A percentile compares a stretch with the other conserved stretches of the same genome.
Evolutionary conservation across 441 rosid genomes (phyloP).

Genomic region (Lepidium campestre): DNA sequence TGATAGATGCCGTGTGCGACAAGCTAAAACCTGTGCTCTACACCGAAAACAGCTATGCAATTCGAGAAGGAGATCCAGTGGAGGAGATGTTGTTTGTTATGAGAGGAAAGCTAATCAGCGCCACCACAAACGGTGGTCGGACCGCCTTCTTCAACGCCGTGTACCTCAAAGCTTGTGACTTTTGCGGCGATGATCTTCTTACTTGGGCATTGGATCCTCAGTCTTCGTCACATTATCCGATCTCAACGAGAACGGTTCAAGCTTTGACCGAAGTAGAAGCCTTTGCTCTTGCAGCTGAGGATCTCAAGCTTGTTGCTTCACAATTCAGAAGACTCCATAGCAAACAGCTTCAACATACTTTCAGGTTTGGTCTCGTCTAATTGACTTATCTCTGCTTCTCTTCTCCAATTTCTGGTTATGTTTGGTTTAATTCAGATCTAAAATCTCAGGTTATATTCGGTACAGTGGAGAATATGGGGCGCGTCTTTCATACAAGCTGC

Average conservation of each 20-base stretch:
- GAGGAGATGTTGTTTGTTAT: constrained; percentile 39
- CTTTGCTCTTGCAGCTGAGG: constrained; percentile 45
- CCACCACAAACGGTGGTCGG: constrained; percentile 34
- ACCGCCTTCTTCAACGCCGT: constrained; percentile 18
- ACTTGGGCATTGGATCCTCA: constrained; percentile 30
- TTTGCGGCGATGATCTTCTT: constrained; percentile 32
- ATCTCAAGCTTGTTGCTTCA: constrained; percentile 36
- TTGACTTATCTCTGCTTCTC: too few relatives aligned
- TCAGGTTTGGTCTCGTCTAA: constrained; percentile 3
- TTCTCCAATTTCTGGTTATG: too few relatives aligned
- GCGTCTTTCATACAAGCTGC: constrained; percentile 52
- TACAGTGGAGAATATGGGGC: constrained; percentile 55
- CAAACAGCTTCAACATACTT: constrained; percentile 26
- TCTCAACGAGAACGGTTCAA: constrained; percentile 40
- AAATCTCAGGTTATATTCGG: constrained; percentile 42
- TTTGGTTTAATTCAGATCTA: neutral
- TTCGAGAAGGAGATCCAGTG: constrained; percentile 45
- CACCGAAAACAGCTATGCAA: constrained; percentile 32
- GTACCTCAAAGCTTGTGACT: constrained; percentile 21
- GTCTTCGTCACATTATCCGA: constrained; percentile 15
- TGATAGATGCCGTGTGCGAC: constrained; percentile 40
- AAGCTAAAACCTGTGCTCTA: constrained; percentile 33
- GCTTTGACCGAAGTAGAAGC: constrained; percentile 53
- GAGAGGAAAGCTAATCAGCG: constrained; percentile 35
- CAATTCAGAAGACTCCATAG: constrained; percentile 28